Base-by-base conservation (phyloP, 768 basidiomycete species). In the Tylopilus plumbeoviolaceoides region DNA sequence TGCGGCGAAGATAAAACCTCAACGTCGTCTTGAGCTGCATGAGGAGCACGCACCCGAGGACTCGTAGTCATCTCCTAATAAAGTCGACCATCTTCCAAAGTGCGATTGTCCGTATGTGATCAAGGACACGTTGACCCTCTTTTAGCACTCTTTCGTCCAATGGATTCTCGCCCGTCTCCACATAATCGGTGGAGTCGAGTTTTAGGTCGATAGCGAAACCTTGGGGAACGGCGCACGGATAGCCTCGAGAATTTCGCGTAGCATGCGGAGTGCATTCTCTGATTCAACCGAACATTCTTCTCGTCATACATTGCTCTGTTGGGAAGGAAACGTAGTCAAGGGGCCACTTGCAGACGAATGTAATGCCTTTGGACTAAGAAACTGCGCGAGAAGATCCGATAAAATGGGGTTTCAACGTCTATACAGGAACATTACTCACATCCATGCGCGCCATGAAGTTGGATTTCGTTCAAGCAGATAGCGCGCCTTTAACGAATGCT, bases 11-110 rank as follows among this genome's bases (percentile, higher is more conserved):
- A 30, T 10, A 7, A 55, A 27, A 9, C 15, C 4, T 23, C 15
- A 50, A 17, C 8, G 30, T 42, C 1, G n/a, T 36, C 30, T 2
- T 23, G 5, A 23, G 23, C 23, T 23, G 23, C 28, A 10, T 30
- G 8, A 5, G 12, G 25, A 3, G 0, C 10, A 60, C 75, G n/a
- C 59, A 86, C 91, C 81, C 58, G 88, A 85, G 14, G 76, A 80
- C 62, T 91, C 89, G 59, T 95, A 95, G 63, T 86, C 84, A 0
- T 93, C 92, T 2, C 92, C 92, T 92, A 46, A 95, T 82, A 62
- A 92, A 87, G 66, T 95, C 92, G 5, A 94, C 62, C n/a, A 72
- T 70, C 2, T 77, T 76, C 83, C 89, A 90, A 35, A 67, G 64
- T 0, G 85, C 80, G 27, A 93, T 81, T 36, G 75, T 65, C 17